These are phyloP conservation scores for Aspergillus ochraceoroseus DNA, from an alignment of 2,329 filamentous ascomycete genomes.

Conservation along the genomic window DNA sequence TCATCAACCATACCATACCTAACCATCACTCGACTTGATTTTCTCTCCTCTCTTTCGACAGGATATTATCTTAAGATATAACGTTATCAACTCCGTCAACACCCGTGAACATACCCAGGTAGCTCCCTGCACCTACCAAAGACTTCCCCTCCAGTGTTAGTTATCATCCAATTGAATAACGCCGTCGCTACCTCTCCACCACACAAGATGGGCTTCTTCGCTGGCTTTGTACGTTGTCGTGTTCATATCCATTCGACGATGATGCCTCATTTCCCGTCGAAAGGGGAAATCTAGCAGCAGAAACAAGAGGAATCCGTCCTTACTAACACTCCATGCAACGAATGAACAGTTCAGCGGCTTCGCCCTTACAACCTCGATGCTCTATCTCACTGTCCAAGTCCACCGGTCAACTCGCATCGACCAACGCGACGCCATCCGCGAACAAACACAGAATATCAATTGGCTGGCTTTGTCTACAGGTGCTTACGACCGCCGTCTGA, in stretches of 20 bases:
- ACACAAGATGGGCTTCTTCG: constrained; percentile 20
- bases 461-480: constrained; percentile 36
- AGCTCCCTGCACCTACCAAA: too few species aligned
- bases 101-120: too few species aligned
- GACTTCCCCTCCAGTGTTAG: too few species aligned
- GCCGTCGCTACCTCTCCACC: not conserved
- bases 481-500: constrained; percentile 33
- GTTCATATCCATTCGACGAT: too few species aligned
- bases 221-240: constrained; percentile 60
- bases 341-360: constrained; percentile 63
- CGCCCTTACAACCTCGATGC: constrained; percentile 66
- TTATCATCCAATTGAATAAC: too few species aligned
- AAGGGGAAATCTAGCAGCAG: too few species aligned
- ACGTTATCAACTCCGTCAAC: too few species aligned
- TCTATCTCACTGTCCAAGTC: constrained; percentile 66
- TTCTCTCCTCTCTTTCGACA: not conserved
- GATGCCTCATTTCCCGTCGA: too few species aligned
- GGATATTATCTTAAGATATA: too few species aligned
- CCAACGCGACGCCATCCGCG: constrained; percentile 43
- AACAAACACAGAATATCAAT: constrained; percentile 43
- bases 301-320: too few species aligned
- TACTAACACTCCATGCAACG: constrained; percentile 9
- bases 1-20: too few species aligned
- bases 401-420: constrained; percentile 63
- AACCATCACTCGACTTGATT: not conserved